Base-by-base conservation (phyloP, 306 rosid genomes). In the Cucumis hystrix region DNA sequence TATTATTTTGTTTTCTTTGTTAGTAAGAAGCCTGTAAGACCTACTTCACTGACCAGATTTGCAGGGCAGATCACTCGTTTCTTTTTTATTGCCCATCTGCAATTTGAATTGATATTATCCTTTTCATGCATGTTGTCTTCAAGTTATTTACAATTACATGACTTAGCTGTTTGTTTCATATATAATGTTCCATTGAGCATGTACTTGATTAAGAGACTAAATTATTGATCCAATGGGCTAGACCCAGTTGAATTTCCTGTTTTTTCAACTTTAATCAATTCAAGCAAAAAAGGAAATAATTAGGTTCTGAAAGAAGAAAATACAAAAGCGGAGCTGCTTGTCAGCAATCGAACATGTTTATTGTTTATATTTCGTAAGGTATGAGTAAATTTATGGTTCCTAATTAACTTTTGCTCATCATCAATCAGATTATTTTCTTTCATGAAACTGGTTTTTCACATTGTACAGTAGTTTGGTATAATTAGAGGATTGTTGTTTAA, bases 381-480 rank as follows among this genome's bases (percentile, higher is more conserved):
- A 70, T 21, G 57, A 70, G 58, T 68, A 69, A 13, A 21, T 41
- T 69, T 69, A 13, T 70, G 13, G 37, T 23, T 69, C 37, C 33
- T 21, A 69, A 21, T n/a, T 45, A 10, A 12, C 47, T 45, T 43
- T 69, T 45, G 52, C 75, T 69, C 57, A 43, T 69, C 37, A 21
- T 69, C 57, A 21, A 69, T 41, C 57, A 43, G 11, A 40, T 28
- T 67, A 5, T 10, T 33, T 67, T 67, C 54, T 67, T 2, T 67
- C 17, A 21, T 6, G 2, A 47, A 70, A 23, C 40, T 69, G 75
- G 57, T 21, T 45, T 69, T 68, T 68, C 25, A 68, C 12, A 21
- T 68, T 41, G 33, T 74, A n/a, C 33, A 23, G 79, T 65, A 40
- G 74, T 65, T 28, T 79, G 71, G 33, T 39, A 33, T 49, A 78